Conservation (phyloP, 768 basidiomycete genomes). For the Amanita rubescens region DNA sequence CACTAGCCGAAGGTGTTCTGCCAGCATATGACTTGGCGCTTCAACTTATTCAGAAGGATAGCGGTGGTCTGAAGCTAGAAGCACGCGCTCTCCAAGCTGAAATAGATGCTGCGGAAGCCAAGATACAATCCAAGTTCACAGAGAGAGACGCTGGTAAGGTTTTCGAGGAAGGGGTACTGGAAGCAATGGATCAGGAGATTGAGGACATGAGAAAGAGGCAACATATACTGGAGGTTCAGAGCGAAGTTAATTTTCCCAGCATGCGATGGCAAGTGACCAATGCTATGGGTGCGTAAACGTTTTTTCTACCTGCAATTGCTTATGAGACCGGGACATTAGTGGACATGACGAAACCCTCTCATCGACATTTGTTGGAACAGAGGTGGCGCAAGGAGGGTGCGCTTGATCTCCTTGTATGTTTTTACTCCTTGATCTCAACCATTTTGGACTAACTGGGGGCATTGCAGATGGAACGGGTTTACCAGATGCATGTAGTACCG, state of each 20-base stretch:
- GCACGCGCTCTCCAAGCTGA: constrained; percentile 29
- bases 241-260: constrained; percentile 77
- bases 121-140: constrained; percentile 14
- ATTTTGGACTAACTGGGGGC: neutral
- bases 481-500: constrained; percentile 88
- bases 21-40: constrained; percentile 86
- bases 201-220: constrained; percentile 41
- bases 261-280: constrained; percentile 73
- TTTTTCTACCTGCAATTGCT: neutral
- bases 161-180: constrained; percentile 20
- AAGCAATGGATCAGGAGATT: constrained; percentile 28
- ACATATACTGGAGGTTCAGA: constrained; percentile 66
- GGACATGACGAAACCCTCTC: constrained; percentile 60
- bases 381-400: constrained; percentile 81
- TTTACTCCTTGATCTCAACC: neutral
- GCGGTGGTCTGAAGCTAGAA: constrained; percentile 38
- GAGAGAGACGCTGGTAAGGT: constrained; percentile 19
- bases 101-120: constrained; percentile 18
- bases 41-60: constrained; percentile 58
- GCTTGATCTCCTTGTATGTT: constrained; percentile 76
- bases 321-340: constrained; percentile 26
- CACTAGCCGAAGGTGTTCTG: constrained; percentile 52
- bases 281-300: constrained; percentile 56
- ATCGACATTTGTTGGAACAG: constrained; percentile 77
- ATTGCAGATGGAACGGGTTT: constrained; percentile 81